Conservation (phyloP, 2,329 filamentous ascomycete genomes). For the Parafenestella ontariensis region DNA sequence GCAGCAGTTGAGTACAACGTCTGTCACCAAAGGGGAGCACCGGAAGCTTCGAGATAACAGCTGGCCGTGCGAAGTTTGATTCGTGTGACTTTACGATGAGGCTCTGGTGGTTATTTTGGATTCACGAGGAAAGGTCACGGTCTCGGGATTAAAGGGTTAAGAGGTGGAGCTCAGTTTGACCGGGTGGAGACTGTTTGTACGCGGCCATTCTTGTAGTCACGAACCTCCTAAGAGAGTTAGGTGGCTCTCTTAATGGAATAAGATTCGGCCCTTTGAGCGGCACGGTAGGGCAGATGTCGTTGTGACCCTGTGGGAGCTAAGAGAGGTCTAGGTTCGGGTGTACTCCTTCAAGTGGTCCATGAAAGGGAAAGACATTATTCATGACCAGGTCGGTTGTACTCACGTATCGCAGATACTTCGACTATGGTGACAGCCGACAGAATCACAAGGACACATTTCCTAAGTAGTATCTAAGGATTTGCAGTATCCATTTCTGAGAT, state of each 20-base stretch:
- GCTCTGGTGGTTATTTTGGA: not conserved
- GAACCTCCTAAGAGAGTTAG: not conserved
- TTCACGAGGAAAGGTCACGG: not conserved
- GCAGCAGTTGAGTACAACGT: not conserved
- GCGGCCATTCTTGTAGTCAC: not conserved
- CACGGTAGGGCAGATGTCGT: not conserved
- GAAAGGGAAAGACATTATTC: not conserved
- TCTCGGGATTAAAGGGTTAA: not conserved
- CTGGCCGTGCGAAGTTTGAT: not conserved
- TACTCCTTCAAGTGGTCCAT: not conserved
- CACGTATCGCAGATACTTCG: not conserved
- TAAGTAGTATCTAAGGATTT: not conserved
- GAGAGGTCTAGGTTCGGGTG: not conserved
- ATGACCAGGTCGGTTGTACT: not conserved
- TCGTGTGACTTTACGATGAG: not conserved
- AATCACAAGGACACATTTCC: not conserved
- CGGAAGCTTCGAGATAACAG: not conserved
- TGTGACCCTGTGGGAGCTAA: not conserved
- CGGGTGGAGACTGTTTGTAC: not conserved
- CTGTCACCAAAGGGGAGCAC: not conserved
- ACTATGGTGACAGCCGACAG: not conserved
- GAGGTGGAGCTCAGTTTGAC: not conserved
- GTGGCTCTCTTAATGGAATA: not conserved
- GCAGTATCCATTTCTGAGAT: not conserved
- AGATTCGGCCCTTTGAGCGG: not conserved